Base-by-base conservation (phyloP, 2,329 filamentous ascomycete species). In the Microcyclosporella mali region DNA sequence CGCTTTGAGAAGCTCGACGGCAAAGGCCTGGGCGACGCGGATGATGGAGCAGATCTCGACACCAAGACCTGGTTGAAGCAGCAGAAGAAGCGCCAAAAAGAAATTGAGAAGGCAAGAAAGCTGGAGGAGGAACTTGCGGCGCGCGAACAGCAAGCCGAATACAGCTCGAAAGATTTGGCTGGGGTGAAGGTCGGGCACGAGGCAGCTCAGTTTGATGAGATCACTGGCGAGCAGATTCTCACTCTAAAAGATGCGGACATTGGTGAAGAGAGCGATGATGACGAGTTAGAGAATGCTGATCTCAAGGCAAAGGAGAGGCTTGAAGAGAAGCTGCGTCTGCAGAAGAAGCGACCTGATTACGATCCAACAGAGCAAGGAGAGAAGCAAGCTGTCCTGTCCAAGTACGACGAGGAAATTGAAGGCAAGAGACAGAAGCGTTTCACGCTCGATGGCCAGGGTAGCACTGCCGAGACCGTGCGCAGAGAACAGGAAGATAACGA, bases 381-480 rank as follows among this genome's bases (percentile, higher is more conserved):
- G 33, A 72, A 82, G 45, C 75, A 75, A 14, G 76, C 77, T 4
- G 81, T 98, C 17, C 69, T 98, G 32, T 79, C 85, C 11, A 90
- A 98, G 56, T 98, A 98, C 60, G 92, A 97, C 56, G 92, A 97
- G 51, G 90, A 95, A 59, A 94, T 95, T 40, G 79, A 84, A 28
- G 88, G 88, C 42, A 95, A 94, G 67, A 92, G 94, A 69, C 49
- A 76, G 43, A 95, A 94, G 62, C 77, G 78, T 17, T 98, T 98
- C 57, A 95, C 86, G 0, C 71, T 98, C 12, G 87, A 94, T 63
- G 82, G 81, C 2, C 76, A 81, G 48, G 89, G 88, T 2, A 82
- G 79, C 27, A 82, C 74, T 17, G 75, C 77, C 11, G 82, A 85
- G 53, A 71, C 82, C 74, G 61, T 68, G 75, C 52, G 42, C 32